Conservation (phyloP, 805 yeast genomes). For the Metschnikowia cerradonensis region DNA sequence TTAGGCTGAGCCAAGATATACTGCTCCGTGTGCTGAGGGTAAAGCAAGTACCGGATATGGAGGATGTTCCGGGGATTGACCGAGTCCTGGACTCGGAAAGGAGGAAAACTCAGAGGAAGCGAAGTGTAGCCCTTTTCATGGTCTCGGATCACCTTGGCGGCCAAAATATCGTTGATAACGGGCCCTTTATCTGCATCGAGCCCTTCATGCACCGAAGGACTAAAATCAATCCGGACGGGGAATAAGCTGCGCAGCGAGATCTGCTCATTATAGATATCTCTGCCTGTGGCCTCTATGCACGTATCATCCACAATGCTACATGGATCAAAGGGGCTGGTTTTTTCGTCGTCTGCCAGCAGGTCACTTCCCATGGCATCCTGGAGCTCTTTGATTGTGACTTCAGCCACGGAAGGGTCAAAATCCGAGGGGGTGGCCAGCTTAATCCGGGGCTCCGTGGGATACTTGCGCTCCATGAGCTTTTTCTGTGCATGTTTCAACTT, state of each 20-base stretch:
- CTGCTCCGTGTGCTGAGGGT: conserved; percentile 44
- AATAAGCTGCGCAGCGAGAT: conserved; percentile 16
- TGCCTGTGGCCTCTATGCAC: conserved; percentile 20
- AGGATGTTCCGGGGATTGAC: conserved; percentile 29
- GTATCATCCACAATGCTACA: conserved; percentile 32
- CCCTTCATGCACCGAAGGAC: conserved; percentile 16
- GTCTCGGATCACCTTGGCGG: conserved; percentile 26
- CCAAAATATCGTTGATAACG: conserved; percentile 28
- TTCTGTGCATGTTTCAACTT: conserved; percentile 13
- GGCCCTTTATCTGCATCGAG: conserved; percentile 18
- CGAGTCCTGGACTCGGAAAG: conserved; percentile 18
- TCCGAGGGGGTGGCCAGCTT: conserved; percentile 7
- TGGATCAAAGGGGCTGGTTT: conserved; percentile 41
- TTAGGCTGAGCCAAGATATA: conserved; percentile 49
- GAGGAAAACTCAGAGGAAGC: conserved; percentile 36
- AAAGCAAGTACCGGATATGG: conserved; percentile 28
- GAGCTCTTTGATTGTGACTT: conserved; percentile 12
- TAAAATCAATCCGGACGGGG: conserved; percentile 12
- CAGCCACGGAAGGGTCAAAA: conserved; percentile 4
- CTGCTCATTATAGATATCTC: conserved; percentile 32
- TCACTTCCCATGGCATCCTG: conserved; percentile 18
- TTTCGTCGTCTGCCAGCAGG: conserved; percentile 23
- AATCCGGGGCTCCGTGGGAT: conserved; percentile 4
- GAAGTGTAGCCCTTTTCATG: conserved; percentile 30
- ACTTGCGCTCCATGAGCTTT: conserved; percentile 14